Evolutionary conservation across 257 asterid species (phyloP), one percentile per base, ranked within the genome.

Genomic region (Parsonsia alboflavescens): DNA sequence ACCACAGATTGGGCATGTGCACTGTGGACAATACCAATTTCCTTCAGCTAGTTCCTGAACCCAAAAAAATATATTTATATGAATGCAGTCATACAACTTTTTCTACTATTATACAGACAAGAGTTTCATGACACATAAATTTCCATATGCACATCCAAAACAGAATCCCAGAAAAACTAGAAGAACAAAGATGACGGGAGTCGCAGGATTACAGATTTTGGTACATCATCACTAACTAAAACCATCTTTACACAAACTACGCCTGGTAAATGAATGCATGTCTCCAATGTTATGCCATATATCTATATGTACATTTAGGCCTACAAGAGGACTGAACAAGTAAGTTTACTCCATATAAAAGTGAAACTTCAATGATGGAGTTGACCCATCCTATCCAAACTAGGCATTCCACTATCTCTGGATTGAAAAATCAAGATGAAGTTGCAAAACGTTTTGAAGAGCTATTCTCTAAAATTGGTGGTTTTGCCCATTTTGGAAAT

Each of bases 41-140:
- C 99, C 99, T 84, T 92, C 98, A 61, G 98, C 98, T 73, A 95
- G 84, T 72, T 92, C 97, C 99, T 95, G 90, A 65, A 72, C n/a
- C n/a, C 61, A 79, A 24, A 69, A 76, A 12, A 57, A 62, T n/a
- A 67, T 75, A n/a, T n/a, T n/a, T n/a, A n/a, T n/a, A 33, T 33
- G 39, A 33, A 33, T 33, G 39, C 39, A 33, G 3, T 33, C 3
- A 33, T 33, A 33, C 39, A 33, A 33, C 21, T 63, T 50, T 44
- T 73, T 46, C 63, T 57, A 61, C 33, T 50, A 30, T 42, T 24
- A n/a, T 19, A 46, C 12, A 45, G 30, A 64, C 2, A n/a, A 22
- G 39, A n/a, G 56, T 11, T 67, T 22, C 39, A 10, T 22, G 41
- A 44, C 10, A 44, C 1, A 7, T 36, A 67, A 67, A 67, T 21